Evolutionary conservation across 2,329 filamentous ascomycete genomes (phyloP).

Genomic region (Microdochium nivale): DNA sequence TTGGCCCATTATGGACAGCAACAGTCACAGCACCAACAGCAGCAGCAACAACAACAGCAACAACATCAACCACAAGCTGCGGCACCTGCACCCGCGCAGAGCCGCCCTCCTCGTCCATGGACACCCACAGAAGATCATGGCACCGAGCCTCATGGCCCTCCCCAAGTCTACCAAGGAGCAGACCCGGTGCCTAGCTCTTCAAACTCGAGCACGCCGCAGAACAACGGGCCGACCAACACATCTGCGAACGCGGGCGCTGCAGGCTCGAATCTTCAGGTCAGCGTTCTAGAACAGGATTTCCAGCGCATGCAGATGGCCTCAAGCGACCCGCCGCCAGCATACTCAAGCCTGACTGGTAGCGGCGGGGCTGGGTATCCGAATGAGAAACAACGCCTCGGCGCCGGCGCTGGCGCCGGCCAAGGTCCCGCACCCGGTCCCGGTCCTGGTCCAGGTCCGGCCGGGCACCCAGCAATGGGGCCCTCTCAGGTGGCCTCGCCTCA

Average conservation of each 20-base stretch:
- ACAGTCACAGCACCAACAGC: constrained; percentile 30
- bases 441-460: constrained; percentile 3
- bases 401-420: constrained; percentile 12
- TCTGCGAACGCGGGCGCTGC: constrained; percentile 19
- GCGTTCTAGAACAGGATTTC: constrained; percentile 78
- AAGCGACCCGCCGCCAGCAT: constrained; percentile 76
- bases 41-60: neutral
- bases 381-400: constrained; percentile 60
- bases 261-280: constrained; percentile 43
- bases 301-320: constrained; percentile 67
- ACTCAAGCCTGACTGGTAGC: constrained; percentile 62
- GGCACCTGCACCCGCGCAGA: neutral
- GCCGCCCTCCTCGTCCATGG: neutral
- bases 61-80: constrained; percentile 65
- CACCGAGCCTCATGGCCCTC: constrained; percentile 54
- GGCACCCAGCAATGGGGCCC: constrained; percentile 14
- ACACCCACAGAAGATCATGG: neutral
- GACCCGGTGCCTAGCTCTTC: constrained; percentile 57
- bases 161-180: constrained; percentile 83
- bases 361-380: constrained; percentile 35
- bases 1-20: constrained; percentile 66
- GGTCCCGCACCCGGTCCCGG: too few species aligned
- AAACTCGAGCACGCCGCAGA: constrained; percentile 18
- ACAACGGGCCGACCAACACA: constrained; percentile 31
- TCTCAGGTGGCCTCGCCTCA: constrained; percentile 20